Base-by-base conservation (phyloP, 2,329 filamentous ascomycete species). In the Grosmannia serpens region DNA sequence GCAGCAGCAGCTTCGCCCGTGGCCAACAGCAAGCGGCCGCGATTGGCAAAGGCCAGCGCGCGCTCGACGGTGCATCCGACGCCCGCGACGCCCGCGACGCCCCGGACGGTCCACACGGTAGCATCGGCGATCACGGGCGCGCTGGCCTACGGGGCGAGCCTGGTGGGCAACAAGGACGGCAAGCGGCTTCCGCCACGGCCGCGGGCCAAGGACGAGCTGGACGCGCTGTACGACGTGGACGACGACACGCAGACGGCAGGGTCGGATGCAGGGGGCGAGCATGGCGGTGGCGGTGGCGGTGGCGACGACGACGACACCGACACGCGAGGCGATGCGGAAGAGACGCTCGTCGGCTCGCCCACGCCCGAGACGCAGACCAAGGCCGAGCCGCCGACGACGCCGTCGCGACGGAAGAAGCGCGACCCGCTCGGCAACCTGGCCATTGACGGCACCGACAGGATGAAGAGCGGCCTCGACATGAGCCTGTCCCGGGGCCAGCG, bases 401-500 rank as follows among this genome's bases (percentile, higher is more conserved):
- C 57, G 2, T 24, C 58, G 1, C 46, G 60, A 6, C 38, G 55
- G 20, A 62, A 55, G 59, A 62, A 46, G 55, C 65, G 52, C 46
- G 46, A 61, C 20, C 55, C 57, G 17, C 54, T 61, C n/a, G 50
- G 52, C 20, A 55, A 60, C 49, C 59, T 59, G 24, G 55, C 53
- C 24, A 58, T 64, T 46, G 61, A 65, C n/a, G 62, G 54, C 8
- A 63, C 63, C 7, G 61, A 58, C 17, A 59, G 63, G n/a, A 73
- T 78, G 11, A 83, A 79, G 65, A 74, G 81, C 9, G 85, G 85
- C 58, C 53, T 61, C 20, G 60, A 59, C 20, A 66, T 84, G 49
- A 78, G 79, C 3, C 81, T 83, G 4, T 73, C 72, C 22, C 81
- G 77, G 67, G 75, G 73, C 35, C 31, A 49, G 33, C 61, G 60